A percentile compares a stretch with the other conserved stretches of the same genome.
These are phyloP conservation scores for Olyra latifolia DNA, from an alignment of 176 grass and related monocot species.

Conservation along the genomic window DNA sequence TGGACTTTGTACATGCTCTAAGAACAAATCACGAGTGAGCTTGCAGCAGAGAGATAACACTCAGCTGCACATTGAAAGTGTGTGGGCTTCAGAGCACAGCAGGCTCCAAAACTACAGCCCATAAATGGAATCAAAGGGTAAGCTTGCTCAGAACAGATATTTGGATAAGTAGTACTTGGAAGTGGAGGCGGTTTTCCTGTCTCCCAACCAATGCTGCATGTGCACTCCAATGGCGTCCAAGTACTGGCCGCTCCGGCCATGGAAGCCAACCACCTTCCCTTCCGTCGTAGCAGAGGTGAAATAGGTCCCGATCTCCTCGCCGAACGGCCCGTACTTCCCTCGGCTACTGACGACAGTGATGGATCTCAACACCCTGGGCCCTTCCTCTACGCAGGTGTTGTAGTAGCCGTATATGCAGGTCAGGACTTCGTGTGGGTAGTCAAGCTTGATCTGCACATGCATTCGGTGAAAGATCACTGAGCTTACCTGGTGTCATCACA, in stretches of 20 bases:
- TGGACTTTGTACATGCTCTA: too few relatives aligned
- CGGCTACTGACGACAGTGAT: slow-evolving; percentile 66
- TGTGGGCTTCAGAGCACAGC: background rate
- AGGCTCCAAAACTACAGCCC: background rate
- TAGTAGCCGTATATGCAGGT: slow-evolving; percentile 84
- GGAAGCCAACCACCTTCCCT: slow-evolving; percentile 94
- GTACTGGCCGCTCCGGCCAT: slow-evolving; percentile 70
- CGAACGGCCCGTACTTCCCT: slow-evolving; percentile 84
- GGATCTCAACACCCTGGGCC: slow-evolving; percentile 57
- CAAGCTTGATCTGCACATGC: slow-evolving; percentile 68
- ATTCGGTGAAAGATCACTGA: background rate
- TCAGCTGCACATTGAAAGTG: background rate
- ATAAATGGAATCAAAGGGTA: background rate
- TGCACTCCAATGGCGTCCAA: slow-evolving; percentile 88
- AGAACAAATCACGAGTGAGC: background rate
- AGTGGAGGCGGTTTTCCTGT: slow-evolving; percentile 32
- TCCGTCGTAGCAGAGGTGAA: slow-evolving; percentile 68
- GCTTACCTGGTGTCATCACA: background rate
- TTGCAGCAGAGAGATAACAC: background rate
- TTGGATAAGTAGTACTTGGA: slow-evolving; percentile 60
- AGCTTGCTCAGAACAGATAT: slow-evolving; percentile 61
- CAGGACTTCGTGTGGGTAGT: slow-evolving; percentile 82
- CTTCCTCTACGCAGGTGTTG: slow-evolving; percentile 43
- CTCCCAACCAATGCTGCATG: slow-evolving; percentile 90
- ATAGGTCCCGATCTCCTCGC: slow-evolving; percentile 65